These are phyloP conservation scores for Saturnispora mendoncae DNA, from an alignment of 805 yeast species.

Conservation along the genomic window DNA sequence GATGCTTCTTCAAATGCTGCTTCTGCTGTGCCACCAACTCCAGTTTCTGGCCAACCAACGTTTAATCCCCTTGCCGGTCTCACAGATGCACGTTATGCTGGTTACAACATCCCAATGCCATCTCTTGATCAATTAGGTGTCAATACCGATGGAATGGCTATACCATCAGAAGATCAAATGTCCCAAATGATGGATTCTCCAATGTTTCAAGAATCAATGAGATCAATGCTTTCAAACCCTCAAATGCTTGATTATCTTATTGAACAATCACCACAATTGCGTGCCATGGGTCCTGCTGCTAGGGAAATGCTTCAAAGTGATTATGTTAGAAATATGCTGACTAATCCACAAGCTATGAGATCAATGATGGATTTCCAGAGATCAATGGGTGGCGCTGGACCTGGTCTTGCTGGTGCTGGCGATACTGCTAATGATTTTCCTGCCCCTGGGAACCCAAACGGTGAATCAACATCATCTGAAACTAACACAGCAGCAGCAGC, in stretches of 20 bases:
- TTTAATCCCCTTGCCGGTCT: constrained; percentile 86
- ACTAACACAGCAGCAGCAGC: constrained; percentile 16
- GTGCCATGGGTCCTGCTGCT: constrained; percentile 83
- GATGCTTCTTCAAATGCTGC: constrained; percentile 13
- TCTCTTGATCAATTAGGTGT: constrained; percentile 50
- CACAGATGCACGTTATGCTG: constrained; percentile 95
- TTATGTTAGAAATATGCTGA: constrained; percentile 64
- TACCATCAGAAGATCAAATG: constrained; percentile 72
- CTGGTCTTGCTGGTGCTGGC: constrained; percentile 21
- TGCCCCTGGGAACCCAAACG: constrained; percentile 36
- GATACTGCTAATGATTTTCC: constrained; percentile 32
- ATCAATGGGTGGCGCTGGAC: constrained; percentile 30
- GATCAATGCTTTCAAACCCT: constrained; percentile 76
- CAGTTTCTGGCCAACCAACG: constrained; percentile 82
- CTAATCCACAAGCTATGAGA: constrained; percentile 81
- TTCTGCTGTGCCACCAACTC: constrained; percentile 26
- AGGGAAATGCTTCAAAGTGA: constrained; percentile 81
- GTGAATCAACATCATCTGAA: constrained; percentile 15
- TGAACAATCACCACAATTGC: constrained; percentile 73
- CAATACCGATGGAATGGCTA: constrained; percentile 87
- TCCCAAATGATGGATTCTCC: constrained; percentile 73
- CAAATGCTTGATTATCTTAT: constrained; percentile 80
- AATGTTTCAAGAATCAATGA: constrained; percentile 70
- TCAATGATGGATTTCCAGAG: constrained; percentile 71
- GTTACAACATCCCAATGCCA: constrained; percentile 75